phyloP scores from a whole-genome alignment of 164 flowering plant species.

The Platanus orientalis region DNA sequence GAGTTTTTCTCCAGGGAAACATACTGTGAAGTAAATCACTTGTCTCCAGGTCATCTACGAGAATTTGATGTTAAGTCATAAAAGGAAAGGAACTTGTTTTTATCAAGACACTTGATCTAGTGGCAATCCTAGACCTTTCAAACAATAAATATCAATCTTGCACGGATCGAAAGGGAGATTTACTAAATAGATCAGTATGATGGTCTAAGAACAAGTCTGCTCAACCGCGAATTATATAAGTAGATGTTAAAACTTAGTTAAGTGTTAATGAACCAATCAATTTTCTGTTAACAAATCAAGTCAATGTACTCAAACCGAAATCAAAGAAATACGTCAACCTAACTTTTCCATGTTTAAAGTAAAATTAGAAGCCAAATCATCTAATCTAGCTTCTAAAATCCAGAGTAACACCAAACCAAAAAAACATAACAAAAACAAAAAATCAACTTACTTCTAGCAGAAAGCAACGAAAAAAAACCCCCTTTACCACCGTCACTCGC shows the following conservation, averaged over 20 bases:
- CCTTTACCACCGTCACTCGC: conserved; percentile 33
- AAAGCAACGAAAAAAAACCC: conserved; percentile 36
- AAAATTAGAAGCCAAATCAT: background rate
- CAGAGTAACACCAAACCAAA: background rate
- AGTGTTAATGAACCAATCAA: too few relatives aligned
- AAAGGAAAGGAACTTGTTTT: too few relatives aligned
- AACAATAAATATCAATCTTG: background rate
- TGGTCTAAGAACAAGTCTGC: background rate
- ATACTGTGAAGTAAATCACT: too few relatives aligned
- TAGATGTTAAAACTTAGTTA: background rate
- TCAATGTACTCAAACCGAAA: background rate
- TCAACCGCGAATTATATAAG: background rate
- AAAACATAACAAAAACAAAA: background rate
- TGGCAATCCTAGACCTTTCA: too few relatives aligned
- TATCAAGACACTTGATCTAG: too few relatives aligned
- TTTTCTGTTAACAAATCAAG: too few relatives aligned
- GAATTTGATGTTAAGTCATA: too few relatives aligned
- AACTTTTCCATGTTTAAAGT: background rate
- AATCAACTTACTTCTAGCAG: conserved; percentile 30
- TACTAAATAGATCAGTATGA: background rate
- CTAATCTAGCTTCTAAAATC: background rate
- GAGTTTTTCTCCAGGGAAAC: too few relatives aligned
- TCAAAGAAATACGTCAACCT: too few relatives aligned
- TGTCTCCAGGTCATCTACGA: too few relatives aligned
- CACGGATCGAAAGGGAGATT: too few relatives aligned